Evolutionary conservation across 148 eudicot genomes (phyloP), one percentile per base, ranked within the genome.

Genomic region (Pouteria glomerata): DNA sequence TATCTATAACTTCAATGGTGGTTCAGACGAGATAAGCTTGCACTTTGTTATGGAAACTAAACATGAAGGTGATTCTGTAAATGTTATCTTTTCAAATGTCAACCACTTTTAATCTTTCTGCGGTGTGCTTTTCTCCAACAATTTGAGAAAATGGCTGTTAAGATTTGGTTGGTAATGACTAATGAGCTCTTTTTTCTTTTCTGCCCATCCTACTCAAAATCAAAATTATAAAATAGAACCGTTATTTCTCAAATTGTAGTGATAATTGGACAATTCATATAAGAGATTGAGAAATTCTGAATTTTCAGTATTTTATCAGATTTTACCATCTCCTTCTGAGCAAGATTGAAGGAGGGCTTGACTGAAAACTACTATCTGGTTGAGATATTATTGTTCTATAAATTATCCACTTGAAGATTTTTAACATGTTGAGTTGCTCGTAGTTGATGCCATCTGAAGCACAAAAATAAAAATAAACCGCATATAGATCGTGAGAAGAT

Each of bases 61-160:
- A 75, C 70, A 58, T 75, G 86, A 80, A 82, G 96, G 96, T 90
- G 70, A 81, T 53, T 65, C 41, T 27, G 29, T 74, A 58, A 59
- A 53, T 53, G 29, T 47, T 35, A 4, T 35, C 61, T 27, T 51
- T 39, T 65, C 30, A 8, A 14, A 57, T 57, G 19, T 45, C 29
- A 52, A 58, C 55, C 50, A 18, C 67, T 65, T 48, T 6, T 33
- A 57, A 29, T 47, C n/a, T n/a, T 24, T 33, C 1, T 11, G 27
- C n/a, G 21, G 29, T 37, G 21, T 52, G 15, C 30, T 51, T 66
- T 65, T 29, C 35, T 27, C 34, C 57, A 47, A 3, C 37, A 19
- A 66, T 10, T 57, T 26, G 3, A 3, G 18, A 47, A 15, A 47
- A 66, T 31, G 26, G 18, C 27, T 26, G n/a, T 21, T 0, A 15